Conservation (phyloP, 805 yeast species). For the Ogataea haglerorum region DNA sequence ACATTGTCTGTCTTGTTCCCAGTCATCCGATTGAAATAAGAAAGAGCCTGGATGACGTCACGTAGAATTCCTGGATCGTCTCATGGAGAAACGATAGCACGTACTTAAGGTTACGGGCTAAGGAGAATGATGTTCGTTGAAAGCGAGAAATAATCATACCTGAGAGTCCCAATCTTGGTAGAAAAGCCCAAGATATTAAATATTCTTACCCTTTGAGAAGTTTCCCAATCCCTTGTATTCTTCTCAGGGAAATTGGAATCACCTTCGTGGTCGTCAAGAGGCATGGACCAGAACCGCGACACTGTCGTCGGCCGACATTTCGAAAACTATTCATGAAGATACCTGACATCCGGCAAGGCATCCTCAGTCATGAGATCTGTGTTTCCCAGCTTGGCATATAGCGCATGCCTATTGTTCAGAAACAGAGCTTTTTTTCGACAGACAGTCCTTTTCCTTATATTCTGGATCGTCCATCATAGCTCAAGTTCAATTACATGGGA, state of each 20-base stretch:
- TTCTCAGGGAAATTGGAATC: conserved; percentile 33
- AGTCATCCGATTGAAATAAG: conserved; percentile 59
- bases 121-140: conserved; percentile 46
- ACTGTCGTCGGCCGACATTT: conserved; percentile 23
- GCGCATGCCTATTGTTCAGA: too few relatives aligned
- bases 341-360: conserved; percentile 7
- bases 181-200: background rate
- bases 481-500: background rate
- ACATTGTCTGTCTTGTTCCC: conserved; percentile 65
- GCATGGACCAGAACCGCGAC: conserved; percentile 28
- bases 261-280: conserved; percentile 24
- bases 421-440: too few relatives aligned
- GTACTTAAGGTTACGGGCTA: conserved; percentile 69
- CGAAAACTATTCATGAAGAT: conserved; percentile 5
- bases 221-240: conserved; percentile 18
- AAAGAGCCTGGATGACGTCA: conserved; percentile 51
- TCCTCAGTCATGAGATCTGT: background rate
- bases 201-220: conserved; percentile 16
- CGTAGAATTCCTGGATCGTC: conserved; percentile 49
- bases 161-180: conserved; percentile 17
- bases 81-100: conserved; percentile 54
- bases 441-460: background rate
- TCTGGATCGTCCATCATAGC: background rate
- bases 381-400: conserved; percentile 3
- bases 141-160: conserved; percentile 33